Conservation (phyloP, 1,284 basidiomycete species). For the Heterobasidion annosum region DNA sequence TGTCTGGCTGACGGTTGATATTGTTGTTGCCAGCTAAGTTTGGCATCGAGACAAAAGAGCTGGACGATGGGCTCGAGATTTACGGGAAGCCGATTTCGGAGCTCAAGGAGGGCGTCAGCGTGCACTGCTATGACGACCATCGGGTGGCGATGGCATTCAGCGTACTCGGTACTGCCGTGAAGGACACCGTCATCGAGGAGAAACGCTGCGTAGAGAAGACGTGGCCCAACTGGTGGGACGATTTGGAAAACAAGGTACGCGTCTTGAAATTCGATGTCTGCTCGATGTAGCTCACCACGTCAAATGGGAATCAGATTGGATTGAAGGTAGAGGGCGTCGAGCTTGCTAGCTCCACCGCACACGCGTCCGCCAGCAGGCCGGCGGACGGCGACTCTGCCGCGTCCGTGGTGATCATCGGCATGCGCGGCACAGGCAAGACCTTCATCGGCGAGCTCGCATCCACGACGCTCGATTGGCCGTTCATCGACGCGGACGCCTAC, state of each 20-base stretch:
- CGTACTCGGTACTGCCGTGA: constrained; percentile 73
- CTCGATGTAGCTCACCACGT: constrained; percentile 5
- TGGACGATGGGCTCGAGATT: constrained; percentile 90
- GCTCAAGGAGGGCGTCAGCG: constrained; percentile 62
- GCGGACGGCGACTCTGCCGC: constrained; percentile 35
- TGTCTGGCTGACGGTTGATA: neutral
- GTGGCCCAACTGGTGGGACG: constrained; percentile 99
- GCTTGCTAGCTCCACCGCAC: constrained; percentile 36
- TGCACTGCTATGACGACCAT: constrained; percentile 98
- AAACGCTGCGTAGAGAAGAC: constrained; percentile 99
- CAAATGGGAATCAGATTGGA: constrained; percentile 58
- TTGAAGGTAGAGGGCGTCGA: constrained; percentile 83
- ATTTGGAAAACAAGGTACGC: constrained; percentile 83
- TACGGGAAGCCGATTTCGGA: constrained; percentile 64
- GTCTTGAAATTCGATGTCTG: constrained; percentile 2
- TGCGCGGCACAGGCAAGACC: constrained; percentile 97
- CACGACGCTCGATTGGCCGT: constrained; percentile 63
- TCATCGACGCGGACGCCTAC: constrained; percentile 83
- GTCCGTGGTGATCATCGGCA: constrained; percentile 85
- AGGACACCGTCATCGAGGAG: constrained; percentile 83
- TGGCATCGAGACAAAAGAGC: constrained; percentile 86
- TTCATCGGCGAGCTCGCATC: constrained; percentile 81
- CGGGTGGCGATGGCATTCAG: constrained; percentile 98
- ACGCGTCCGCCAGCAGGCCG: constrained; percentile 33
- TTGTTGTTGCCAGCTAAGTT: constrained; percentile 67